Evolutionary conservation across 2,329 filamentous ascomycete genomes (phyloP), one percentile per base, ranked within the genome.

Genomic region (Epichloe festucae): DNA sequence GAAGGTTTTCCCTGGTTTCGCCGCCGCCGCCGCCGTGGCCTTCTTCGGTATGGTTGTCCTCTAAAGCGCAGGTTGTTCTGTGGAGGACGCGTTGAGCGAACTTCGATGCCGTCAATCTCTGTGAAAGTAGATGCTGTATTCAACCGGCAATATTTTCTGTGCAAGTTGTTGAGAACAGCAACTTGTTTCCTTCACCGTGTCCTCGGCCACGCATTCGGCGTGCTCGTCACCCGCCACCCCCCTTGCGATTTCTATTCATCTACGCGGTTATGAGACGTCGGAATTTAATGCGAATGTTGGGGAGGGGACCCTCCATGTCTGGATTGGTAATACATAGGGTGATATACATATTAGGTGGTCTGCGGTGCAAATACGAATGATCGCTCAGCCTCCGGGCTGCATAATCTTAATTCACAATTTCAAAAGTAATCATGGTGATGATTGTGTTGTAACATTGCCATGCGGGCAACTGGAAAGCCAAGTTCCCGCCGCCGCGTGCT

Each of bases 11-110:
- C 56, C 53, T 14, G 53, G 53, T 8, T 31, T 55, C 10, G 41
- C 46, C 3, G 52, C 53, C 34, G 45, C 54, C 2, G 8, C 61
- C 6, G 46, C 55, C 2, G 57, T 56, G 14, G 39, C 53, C 2
- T 10, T 62, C 38, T 58, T 55, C 35, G 57, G 50, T 4, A 31
- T 31, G 3, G 31, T 54, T n/a, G 19, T 60, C 36, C 49, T 61
- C 35, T 63, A 58, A 48, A 49, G 21, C 10, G 8, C 12, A 23
- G 6, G 5, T 1, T 12, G 31, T 15, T 27, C 14, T 15, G 3
- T 17, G 14, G 11, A 41, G 38, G 7, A n/a, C 2, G 14, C 15
- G 43, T 27, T 39, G 19, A 34, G 21, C 7, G 15, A 27, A 4
- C 2, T 5, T n/a, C 3, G 17, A 41, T 31, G 23, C 38, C 31